A percentile compares a stretch with the other conserved stretches of the same genome.
phyloP scores from a whole-genome alignment of 2,329 filamentous ascomycete genomes.

The Aureobasidium sp. region DNA sequence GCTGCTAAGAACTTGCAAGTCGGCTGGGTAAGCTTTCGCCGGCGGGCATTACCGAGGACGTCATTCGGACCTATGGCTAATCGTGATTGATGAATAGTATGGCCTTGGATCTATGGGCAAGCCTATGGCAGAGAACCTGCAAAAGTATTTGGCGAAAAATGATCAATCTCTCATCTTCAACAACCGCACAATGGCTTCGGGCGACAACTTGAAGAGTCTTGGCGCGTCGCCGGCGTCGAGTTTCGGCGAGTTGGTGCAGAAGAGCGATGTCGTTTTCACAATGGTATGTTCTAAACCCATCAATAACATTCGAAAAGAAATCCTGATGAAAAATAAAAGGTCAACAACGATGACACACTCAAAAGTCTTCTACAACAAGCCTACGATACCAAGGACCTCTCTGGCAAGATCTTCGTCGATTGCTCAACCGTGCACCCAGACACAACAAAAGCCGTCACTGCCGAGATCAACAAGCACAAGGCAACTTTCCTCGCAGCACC shows the following conservation, averaged over 20 bases:
- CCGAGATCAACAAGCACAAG: slow-evolving; percentile 29
- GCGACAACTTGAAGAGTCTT: slow-evolving; percentile 5
- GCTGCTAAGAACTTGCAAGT: slow-evolving; percentile 8
- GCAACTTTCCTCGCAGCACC: slow-evolving; percentile 32
- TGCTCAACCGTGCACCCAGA: slow-evolving; percentile 30
- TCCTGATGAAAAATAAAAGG: background rate
- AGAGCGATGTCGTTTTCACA: slow-evolving; percentile 14
- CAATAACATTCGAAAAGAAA: background rate
- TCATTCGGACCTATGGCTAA: background rate
- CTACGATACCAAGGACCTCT: slow-evolving; percentile 15
- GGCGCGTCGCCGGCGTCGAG: slow-evolving; percentile 6
- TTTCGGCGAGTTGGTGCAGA: slow-evolving; percentile 11
- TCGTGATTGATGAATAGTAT: slow-evolving; percentile 17
- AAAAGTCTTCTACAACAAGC: slow-evolving; percentile 7
- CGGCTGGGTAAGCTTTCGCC: slow-evolving; percentile 10
- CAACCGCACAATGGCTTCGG: slow-evolving; percentile 14
- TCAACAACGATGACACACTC: slow-evolving; percentile 10
- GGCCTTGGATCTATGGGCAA: slow-evolving; percentile 41
- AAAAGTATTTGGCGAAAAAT: slow-evolving; percentile 29
- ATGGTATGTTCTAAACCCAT: background rate
- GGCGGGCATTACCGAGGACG: background rate
- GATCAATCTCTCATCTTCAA: slow-evolving; percentile 10
- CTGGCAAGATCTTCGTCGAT: slow-evolving; percentile 28
- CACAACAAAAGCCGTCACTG: slow-evolving; percentile 28
- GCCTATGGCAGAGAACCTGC: slow-evolving; percentile 38